These are phyloP conservation scores for Kwoniella shandongensis DNA, from an alignment of 768 basidiomycete species.

Conservation along the genomic window DNA sequence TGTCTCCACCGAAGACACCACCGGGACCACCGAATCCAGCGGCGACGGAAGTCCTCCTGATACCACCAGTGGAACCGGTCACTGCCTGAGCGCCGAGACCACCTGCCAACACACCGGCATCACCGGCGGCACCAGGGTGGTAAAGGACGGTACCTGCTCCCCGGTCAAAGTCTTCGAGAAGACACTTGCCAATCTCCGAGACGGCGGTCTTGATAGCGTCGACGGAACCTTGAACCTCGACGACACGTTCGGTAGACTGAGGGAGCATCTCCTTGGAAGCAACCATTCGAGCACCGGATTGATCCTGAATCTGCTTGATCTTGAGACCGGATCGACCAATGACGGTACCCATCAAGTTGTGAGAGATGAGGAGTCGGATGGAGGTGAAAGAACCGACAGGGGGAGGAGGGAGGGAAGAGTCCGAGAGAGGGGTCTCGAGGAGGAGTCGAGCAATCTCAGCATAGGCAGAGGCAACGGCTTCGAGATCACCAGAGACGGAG, in stretches of 20 bases:
- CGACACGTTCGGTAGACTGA: constrained; percentile 97
- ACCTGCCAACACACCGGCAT: constrained; percentile 54
- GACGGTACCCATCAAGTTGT: constrained; percentile 99
- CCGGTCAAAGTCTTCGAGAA: constrained; percentile 95
- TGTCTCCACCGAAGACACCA: constrained; percentile 32
- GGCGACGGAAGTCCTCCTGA: constrained; percentile 47
- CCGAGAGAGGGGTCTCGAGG: constrained; percentile 69
- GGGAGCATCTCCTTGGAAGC: constrained; percentile 99
- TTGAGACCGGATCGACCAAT: constrained; percentile 94
- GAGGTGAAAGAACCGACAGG: constrained; percentile 71
- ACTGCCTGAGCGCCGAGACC: constrained; percentile 52
- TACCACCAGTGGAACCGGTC: constrained; percentile 52
- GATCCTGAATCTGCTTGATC: constrained; percentile 98
- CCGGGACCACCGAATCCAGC: constrained; percentile 39
- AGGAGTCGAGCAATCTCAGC: constrained; percentile 90
- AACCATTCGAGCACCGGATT: constrained; percentile 94
- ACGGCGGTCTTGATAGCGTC: constrained; percentile 91
- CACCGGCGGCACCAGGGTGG: constrained; percentile 77
- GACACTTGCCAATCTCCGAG: constrained; percentile 90
- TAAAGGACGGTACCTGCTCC: constrained; percentile 91
- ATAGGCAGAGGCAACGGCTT: constrained; percentile 95
- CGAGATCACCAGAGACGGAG: constrained; percentile 86
- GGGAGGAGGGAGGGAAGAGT: constrained; percentile 66
- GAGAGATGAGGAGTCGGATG: constrained; percentile 94
- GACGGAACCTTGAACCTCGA: constrained; percentile 92